Evolutionary conservation across 306 rosid species (phyloP).

Genomic region (Fagus crenata): DNA sequence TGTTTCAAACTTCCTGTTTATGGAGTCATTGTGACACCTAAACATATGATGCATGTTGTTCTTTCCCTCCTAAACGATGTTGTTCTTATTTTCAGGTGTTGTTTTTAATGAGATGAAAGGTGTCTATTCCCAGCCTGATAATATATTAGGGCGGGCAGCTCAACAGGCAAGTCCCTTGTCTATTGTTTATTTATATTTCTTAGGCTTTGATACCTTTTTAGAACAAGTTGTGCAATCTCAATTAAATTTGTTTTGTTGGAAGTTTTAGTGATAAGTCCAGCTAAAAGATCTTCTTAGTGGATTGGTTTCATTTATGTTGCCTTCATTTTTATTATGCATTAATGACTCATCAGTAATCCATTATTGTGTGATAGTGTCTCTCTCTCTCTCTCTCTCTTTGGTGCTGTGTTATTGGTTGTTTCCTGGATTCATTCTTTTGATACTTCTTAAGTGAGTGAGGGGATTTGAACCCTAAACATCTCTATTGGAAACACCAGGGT

Average conservation of each 20-base stretch:
- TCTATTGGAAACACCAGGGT: too few species aligned
- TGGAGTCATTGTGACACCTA: not conserved
- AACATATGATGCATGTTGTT: not conserved
- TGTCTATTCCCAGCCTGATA: constrained; percentile 97
- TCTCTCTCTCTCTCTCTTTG: not conserved
- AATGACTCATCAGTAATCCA: not conserved
- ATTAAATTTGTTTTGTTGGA: not conserved
- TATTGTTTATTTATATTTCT: constrained; percentile 12
- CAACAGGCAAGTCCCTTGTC: constrained; percentile 72
- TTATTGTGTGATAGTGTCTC: not conserved
- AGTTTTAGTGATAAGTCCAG: not conserved
- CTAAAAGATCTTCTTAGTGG: not conserved
- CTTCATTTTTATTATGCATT: not conserved
- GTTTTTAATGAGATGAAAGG: constrained; percentile 99
- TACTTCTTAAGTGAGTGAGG: too few species aligned
- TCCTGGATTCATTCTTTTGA: not conserved
- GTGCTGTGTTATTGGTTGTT: not conserved
- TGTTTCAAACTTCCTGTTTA: not conserved
- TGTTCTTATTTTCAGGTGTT: constrained; percentile 64
- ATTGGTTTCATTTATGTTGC: too few species aligned
- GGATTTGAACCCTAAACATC: too few species aligned
- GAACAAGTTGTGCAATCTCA: constrained; percentile 1
- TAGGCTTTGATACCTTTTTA: not conserved
- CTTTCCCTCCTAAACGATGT: constrained; percentile 14
- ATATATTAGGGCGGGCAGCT: constrained; percentile 76